Base-by-base conservation (phyloP, 2,329 filamentous ascomycete genomes). In the Exophiala phaeomuriformis region DNA sequence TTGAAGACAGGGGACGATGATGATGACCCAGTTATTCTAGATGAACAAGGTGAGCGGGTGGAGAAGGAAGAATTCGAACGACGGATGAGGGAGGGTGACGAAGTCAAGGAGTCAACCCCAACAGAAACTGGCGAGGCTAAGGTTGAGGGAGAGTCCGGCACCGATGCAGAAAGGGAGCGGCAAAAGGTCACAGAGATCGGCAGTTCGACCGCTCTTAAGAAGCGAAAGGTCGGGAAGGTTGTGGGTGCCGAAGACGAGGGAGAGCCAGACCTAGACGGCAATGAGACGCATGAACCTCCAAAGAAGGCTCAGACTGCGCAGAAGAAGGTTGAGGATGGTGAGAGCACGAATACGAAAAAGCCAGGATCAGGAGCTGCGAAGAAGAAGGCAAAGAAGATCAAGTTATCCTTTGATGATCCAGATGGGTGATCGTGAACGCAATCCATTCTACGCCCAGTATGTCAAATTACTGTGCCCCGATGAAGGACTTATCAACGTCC, bases 381-480 rank as follows among this genome's bases (percentile, higher is more conserved):
- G 43, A 63, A 62, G 45, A 61, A 61, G 36, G 53, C 47, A 12
- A 63, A 63, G 59, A 62, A 63, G 55, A 58, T 63, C 48, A 63
- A 63, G 36, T 47, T 63, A 42, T 62, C 60, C 27, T 63, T 63
- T 42, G 60, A 63, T 44, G 60, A 62, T 8, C 47, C 57, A 41
- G 61, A 63, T 12, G 49, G 52, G 4, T 41, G 39, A 41, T 5
- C n/a, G n/a, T n/a, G n/a, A n/a, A n/a, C n/a, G n/a, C n/a, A n/a
- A n/a, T n/a, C n/a, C n/a, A n/a, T n/a, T n/a, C n/a, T n/a, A n/a
- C n/a, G n/a, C n/a, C n/a, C n/a, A 28, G 6, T 41, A 28, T 27
- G 39, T 12, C 4, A 27, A 41, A 28, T 3, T 9, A 27, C 19
- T 2, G n/a, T 19, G 2, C 19, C 2, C 19, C 1, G 19, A 19